Evolutionary conservation across 805 yeast species (phyloP).

Genomic region (Wickerhamomyces hampshirensis): DNA sequence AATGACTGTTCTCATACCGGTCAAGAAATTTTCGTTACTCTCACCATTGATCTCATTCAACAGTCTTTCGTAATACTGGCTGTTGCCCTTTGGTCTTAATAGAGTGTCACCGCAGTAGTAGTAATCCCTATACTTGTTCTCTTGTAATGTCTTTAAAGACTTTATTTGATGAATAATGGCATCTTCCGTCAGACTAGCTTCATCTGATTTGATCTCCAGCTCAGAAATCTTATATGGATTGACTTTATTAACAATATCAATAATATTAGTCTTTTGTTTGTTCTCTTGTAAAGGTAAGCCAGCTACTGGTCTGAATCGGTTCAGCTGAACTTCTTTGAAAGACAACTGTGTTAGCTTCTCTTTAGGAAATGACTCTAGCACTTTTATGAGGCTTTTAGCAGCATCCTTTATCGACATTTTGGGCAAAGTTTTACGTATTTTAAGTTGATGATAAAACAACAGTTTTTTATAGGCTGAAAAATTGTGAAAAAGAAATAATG

Average conservation of each 20-base stretch:
- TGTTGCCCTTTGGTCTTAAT: conserved; percentile 78
- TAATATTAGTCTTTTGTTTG: conserved; percentile 33
- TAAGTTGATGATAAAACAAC: background rate
- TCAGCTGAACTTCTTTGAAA: conserved; percentile 62
- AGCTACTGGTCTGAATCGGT: conserved; percentile 48
- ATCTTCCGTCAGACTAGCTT: conserved; percentile 38
- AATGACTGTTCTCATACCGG: conserved; percentile 69
- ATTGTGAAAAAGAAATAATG: background rate
- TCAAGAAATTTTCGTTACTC: conserved; percentile 56
- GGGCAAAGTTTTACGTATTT: background rate
- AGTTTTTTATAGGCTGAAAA: background rate
- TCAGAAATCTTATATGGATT: conserved; percentile 42
- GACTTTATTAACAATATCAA: conserved; percentile 39
- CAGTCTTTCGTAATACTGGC: conserved; percentile 68
- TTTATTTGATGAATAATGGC: conserved; percentile 48
- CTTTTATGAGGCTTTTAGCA: conserved; percentile 51
- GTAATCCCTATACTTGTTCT: conserved; percentile 57
- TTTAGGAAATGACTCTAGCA: conserved; percentile 60
- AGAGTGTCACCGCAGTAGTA: conserved; percentile 65
- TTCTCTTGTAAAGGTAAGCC: conserved; percentile 38
- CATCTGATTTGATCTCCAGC: conserved; percentile 40
- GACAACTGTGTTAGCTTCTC: conserved; percentile 67
- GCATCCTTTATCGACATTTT: conserved; percentile 40
- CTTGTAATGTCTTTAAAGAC: conserved; percentile 51
- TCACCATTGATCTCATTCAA: conserved; percentile 67